Evolutionary conservation across 2,329 filamentous ascomycete species (phyloP).

Genomic region (Ceratocystis colombiana): DNA sequence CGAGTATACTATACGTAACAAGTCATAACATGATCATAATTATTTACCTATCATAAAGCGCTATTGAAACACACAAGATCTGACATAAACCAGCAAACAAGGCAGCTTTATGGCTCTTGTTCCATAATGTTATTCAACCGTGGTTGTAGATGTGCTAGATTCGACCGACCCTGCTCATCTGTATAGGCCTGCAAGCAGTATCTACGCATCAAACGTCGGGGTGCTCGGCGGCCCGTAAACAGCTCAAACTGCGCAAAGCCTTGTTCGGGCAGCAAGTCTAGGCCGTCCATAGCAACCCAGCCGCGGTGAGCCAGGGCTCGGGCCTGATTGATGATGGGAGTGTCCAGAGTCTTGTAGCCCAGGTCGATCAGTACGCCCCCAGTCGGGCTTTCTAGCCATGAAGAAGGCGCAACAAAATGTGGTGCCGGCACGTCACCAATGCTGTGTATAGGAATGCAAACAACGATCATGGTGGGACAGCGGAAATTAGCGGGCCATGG

Average conservation of each 20-base stretch:
- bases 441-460: conserved; percentile 62
- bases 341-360: conserved; percentile 63
- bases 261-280: conserved; percentile 68
- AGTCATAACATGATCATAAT: conserved; percentile 14
- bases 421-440: conserved; percentile 54
- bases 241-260: conserved; percentile 74
- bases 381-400: conserved; percentile 62
- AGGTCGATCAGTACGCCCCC: conserved; percentile 68
- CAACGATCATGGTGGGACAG: conserved; percentile 63
- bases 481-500: conserved; percentile 55
- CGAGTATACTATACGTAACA: background rate
- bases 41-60: conserved; percentile 1
- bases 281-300: conserved; percentile 66
- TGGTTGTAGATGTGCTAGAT: conserved; percentile 36
- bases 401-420: conserved; percentile 56
- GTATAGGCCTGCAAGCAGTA: conserved; percentile 46
- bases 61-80: background rate
- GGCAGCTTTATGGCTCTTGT: conserved; percentile 33
- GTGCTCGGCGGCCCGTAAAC: conserved; percentile 52
- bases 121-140: conserved; percentile 35
- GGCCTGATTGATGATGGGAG: conserved; percentile 60
- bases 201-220: conserved; percentile 56
- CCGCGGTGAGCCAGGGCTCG: conserved; percentile 48
- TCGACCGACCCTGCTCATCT: conserved; percentile 35
- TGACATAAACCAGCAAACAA: background rate